Evolutionary conservation across 345 rosid species (phyloP).

Genomic region (Pistacia integerrima): DNA sequence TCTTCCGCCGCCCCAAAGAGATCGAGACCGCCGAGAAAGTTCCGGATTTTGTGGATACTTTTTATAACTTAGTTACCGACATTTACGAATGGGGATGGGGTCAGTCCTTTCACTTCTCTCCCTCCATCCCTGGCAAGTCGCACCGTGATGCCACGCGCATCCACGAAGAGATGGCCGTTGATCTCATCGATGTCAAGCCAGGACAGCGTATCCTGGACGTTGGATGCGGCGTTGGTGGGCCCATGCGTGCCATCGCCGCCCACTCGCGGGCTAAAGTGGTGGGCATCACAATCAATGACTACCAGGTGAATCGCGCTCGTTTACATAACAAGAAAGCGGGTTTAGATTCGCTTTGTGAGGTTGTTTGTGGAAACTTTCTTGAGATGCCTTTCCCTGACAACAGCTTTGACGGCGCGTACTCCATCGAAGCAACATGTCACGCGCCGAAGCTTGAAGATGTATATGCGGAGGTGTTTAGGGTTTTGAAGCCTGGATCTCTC

Average conservation of each 20-base stretch:
- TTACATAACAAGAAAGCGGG: slow-evolving; percentile 90
- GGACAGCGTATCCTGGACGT: slow-evolving; percentile 75
- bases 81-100: slow-evolving; percentile 99
- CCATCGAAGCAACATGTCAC: slow-evolving; percentile 97
- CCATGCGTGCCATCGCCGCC: slow-evolving; percentile 97
- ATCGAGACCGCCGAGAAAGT: slow-evolving; percentile 78
- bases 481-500: slow-evolving; percentile 77
- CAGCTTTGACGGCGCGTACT: slow-evolving; percentile 95
- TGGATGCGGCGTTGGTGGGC: slow-evolving; percentile 97
- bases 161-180: slow-evolving; percentile 88
- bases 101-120: slow-evolving; percentile 96
- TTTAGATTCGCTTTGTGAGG: slow-evolving; percentile 72
- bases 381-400: slow-evolving; percentile 80
- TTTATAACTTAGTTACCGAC: slow-evolving; percentile 91
- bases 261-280: slow-evolving; percentile 83
- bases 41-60: slow-evolving; percentile 91
- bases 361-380: slow-evolving; percentile 87
- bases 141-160: slow-evolving; percentile 84
- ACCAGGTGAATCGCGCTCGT: slow-evolving; percentile 87
- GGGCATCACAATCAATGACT: slow-evolving; percentile 96
- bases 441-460: slow-evolving; percentile 92
- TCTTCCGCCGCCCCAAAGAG: slow-evolving; percentile 86
- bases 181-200: slow-evolving; percentile 62
- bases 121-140: slow-evolving; percentile 73
- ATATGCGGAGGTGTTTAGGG: slow-evolving; percentile 76